Conservation (phyloP, 805 yeast species). For the Kluyveromyces siamensis region DNA sequence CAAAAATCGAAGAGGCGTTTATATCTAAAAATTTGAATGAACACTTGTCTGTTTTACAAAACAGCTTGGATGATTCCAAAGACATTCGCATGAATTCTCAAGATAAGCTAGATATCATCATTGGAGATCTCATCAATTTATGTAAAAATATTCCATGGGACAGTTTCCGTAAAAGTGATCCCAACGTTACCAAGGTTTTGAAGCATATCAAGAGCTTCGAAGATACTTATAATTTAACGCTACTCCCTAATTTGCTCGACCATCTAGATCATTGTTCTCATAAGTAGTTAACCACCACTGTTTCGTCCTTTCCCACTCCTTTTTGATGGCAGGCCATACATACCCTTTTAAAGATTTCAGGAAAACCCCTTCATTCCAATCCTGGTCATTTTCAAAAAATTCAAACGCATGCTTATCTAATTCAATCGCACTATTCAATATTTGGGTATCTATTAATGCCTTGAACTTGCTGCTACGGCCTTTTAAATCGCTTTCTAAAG, state of each 20-base stretch:
- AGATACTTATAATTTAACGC: constrained; percentile 4
- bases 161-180: constrained; percentile 9
- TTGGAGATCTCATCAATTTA: constrained; percentile 9
- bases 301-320: neutral
- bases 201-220: constrained; percentile 3
- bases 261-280: neutral
- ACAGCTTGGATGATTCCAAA: constrained; percentile 8
- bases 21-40: constrained; percentile 14
- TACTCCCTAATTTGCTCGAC: neutral
- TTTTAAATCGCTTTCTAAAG: neutral
- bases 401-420: constrained; percentile 2
- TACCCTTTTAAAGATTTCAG: neutral
- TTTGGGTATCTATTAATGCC: constrained; percentile 1
- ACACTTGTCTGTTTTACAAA: constrained; percentile 9
- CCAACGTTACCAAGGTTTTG: constrained; percentile 5
- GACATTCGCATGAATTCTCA: constrained; percentile 6
- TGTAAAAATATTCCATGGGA: constrained; percentile 17
- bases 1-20: constrained; percentile 13
- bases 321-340: constrained; percentile 1
- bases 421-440: constrained; percentile 1
- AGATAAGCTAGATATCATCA: constrained; percentile 9
- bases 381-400: constrained; percentile 2
- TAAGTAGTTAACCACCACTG: neutral
- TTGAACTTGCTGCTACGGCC: neutral
- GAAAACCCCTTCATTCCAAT: constrained; percentile 1